Percentiles rank a stretch among this genome's conserved stretches.
Conservation (phyloP, 2,329 filamentous ascomycete genomes). For the Ophiostoma pallidulum region DNA sequence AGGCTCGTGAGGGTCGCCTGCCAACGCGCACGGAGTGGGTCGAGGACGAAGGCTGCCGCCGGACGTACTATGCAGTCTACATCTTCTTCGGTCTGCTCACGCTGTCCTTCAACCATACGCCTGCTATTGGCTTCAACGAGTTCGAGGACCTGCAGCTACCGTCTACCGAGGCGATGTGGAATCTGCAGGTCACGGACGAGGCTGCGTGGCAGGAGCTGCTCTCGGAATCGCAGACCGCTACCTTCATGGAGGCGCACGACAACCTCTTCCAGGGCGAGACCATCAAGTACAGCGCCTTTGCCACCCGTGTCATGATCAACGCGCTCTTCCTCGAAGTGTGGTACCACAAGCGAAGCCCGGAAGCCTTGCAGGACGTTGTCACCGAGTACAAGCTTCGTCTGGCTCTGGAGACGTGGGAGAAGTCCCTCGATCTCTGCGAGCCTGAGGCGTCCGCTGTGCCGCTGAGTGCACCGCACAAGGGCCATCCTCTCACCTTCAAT, state of each 20-base stretch:
- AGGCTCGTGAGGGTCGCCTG: conserved; percentile 66
- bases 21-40: conserved; percentile 88
- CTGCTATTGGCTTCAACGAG: conserved; percentile 96
- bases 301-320: conserved; percentile 97
- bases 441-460: conserved; percentile 81
- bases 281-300: conserved; percentile 89
- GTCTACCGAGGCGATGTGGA: conserved; percentile 91
- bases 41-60: conserved; percentile 89
- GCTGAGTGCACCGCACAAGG: conserved; percentile 88
- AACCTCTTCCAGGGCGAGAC: conserved; percentile 90
- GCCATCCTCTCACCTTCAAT: conserved; percentile 94
- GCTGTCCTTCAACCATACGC: conserved; percentile 94
- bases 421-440: conserved; percentile 86
- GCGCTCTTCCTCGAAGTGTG: conserved; percentile 96
- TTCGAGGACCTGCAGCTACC: conserved; percentile 89
- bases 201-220: conserved; percentile 75
- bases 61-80: conserved; percentile 97
- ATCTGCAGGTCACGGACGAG: conserved; percentile 69
- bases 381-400: conserved; percentile 96
- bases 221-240: conserved; percentile 60
- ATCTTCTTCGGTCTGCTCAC: conserved; percentile 97
- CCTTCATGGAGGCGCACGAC: conserved; percentile 89
- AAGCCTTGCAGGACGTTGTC: conserved; percentile 91
- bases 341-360: conserved; percentile 98
- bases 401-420: conserved; percentile 97